Conservation (phyloP, 192 early-diverging fungal species). For the Coemansia asiatica region DNA sequence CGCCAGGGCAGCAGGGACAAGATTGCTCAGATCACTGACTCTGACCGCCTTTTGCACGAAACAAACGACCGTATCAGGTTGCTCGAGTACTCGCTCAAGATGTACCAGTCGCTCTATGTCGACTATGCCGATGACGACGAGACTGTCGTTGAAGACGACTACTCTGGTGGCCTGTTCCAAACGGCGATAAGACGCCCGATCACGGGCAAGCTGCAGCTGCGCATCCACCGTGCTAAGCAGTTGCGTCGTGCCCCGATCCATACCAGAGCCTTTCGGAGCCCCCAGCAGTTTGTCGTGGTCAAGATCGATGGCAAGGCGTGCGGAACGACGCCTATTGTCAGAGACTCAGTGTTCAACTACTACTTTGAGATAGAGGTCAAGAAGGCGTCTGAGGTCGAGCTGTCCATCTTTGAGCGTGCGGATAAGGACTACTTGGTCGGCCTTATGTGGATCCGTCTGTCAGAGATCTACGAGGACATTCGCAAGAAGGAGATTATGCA, state of each 20-base stretch:
- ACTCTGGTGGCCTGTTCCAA: constrained; percentile 28
- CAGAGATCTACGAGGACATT: constrained; percentile 87
- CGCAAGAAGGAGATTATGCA: constrained; percentile 65
- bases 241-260: constrained; percentile 61
- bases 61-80: constrained; percentile 76
- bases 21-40: constrained; percentile 49
- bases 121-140: constrained; percentile 73
- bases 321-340: constrained; percentile 71
- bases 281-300: constrained; percentile 74
- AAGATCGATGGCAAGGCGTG: constrained; percentile 82
- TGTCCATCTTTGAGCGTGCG: constrained; percentile 83
- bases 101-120: constrained; percentile 85
- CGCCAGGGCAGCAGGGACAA: constrained; percentile 48
- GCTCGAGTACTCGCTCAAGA: constrained; percentile 72
- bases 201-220: constrained; percentile 70
- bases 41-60: constrained; percentile 49
- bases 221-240: constrained; percentile 62
- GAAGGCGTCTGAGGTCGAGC: constrained; percentile 88
- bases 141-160: constrained; percentile 35
- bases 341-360: constrained; percentile 78
- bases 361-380: constrained; percentile 86
- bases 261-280: constrained; percentile 51
- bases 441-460: constrained; percentile 90
- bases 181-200: constrained; percentile 69
- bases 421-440: constrained; percentile 76